Conservation (phyloP, 2,329 filamentous ascomycete genomes). For the Aspergillus thermomutatus region DNA sequence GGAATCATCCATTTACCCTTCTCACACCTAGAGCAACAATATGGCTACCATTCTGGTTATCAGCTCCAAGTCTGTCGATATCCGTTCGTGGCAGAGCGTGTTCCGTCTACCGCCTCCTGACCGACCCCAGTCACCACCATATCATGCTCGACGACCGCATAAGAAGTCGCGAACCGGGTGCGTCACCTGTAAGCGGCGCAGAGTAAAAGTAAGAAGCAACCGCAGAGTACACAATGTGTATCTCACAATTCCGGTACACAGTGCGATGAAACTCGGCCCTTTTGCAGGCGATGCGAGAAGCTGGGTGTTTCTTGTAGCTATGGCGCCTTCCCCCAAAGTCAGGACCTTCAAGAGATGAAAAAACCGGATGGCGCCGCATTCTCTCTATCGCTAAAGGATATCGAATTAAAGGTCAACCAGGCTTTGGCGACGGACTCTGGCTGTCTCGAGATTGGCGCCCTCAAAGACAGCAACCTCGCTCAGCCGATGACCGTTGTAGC, state of each 20-base stretch:
- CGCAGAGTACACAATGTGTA: not conserved
- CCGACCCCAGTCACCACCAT: not conserved
- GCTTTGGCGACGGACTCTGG: constrained; percentile 5
- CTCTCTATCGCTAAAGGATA: constrained; percentile 15
- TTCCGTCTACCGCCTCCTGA: constrained; percentile 5
- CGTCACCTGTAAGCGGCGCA: constrained; percentile 25
- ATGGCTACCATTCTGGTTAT: not conserved
- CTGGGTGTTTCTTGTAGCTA: constrained; percentile 23
- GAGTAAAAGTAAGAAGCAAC: constrained; percentile 25
- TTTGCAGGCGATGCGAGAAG: constrained; percentile 23
- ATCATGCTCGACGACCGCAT: constrained; percentile 18
- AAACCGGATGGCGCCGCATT: constrained; percentile 6
- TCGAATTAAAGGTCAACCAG: constrained; percentile 12
- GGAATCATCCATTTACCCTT: not conserved
- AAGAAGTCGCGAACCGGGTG: constrained; percentile 28
- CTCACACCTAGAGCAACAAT: not conserved
- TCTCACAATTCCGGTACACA: not conserved
- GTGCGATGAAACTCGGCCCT: constrained; percentile 31
- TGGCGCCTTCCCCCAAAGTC: not conserved
- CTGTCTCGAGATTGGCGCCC: not conserved
- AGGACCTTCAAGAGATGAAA: not conserved
- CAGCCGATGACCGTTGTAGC: constrained; percentile 10
- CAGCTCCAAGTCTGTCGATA: not conserved
- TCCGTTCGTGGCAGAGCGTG: constrained; percentile 7
- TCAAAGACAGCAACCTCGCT: not conserved